Percentiles rank a stretch among this genome's conserved stretches.
These are phyloP conservation scores for Dactylellina parvicollis DNA, from an alignment of 2,329 filamentous ascomycete genomes.

Conservation along the genomic window DNA sequence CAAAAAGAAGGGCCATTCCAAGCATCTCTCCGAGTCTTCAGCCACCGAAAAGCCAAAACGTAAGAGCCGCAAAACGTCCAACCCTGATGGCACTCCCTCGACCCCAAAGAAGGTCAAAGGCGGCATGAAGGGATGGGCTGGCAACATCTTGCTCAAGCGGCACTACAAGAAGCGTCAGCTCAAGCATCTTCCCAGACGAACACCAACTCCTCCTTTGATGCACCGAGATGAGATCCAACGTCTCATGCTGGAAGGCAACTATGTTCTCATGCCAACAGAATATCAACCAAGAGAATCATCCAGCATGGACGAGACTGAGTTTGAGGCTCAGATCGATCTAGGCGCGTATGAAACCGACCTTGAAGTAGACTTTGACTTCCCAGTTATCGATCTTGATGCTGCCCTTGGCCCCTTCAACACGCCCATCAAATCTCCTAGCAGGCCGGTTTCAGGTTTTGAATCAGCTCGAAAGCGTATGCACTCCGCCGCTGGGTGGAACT, in stretches of 20 bases:
- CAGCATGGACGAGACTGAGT: constrained; percentile 56
- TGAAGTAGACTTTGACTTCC: constrained; percentile 69
- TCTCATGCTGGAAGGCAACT: constrained; percentile 55
- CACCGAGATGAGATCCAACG: constrained; percentile 46
- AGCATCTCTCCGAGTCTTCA: constrained; percentile 61
- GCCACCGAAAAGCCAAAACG: constrained; percentile 51
- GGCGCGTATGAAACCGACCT: constrained; percentile 61
- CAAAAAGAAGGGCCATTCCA: constrained; percentile 52
- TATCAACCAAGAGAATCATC: constrained; percentile 46
- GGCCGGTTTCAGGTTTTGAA: constrained; percentile 73
- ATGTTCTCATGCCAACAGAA: constrained; percentile 58
- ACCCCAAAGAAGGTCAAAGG: constrained; percentile 61
- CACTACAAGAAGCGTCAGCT: constrained; percentile 64
- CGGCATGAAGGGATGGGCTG: constrained; percentile 74
- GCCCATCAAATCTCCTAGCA: constrained; percentile 65
- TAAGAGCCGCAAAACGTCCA: constrained; percentile 45
- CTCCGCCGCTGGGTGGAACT: constrained; percentile 77
- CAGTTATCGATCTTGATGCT: constrained; percentile 92
- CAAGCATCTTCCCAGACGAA: constrained; percentile 62
- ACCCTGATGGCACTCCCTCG: constrained; percentile 36
- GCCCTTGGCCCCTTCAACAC: constrained; percentile 93
- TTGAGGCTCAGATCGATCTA: constrained; percentile 57
- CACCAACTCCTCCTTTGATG: constrained; percentile 63
- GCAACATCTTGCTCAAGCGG: constrained; percentile 69
- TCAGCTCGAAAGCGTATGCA: constrained; percentile 77